These are phyloP conservation scores for Hypoxylon sp. DNA, from an alignment of 2,329 filamentous ascomycete genomes.

Conservation along the genomic window DNA sequence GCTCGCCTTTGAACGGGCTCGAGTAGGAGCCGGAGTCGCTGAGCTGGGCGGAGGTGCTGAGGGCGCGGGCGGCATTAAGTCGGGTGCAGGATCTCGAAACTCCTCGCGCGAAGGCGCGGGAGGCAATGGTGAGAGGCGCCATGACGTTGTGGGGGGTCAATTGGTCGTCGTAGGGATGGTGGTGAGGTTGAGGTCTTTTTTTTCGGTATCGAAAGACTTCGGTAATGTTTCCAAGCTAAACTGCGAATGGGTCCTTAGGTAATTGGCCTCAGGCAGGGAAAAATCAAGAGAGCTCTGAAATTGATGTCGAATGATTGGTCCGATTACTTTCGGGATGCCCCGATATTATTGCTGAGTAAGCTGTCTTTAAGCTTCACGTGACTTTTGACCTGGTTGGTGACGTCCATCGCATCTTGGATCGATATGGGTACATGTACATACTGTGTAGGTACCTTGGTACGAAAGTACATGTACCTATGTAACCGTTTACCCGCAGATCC, in stretches of 20 bases:
- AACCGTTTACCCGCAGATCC: neutral
- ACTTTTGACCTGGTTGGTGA: conserved; percentile 15
- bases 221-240: conserved; percentile 45
- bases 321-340: conserved; percentile 21
- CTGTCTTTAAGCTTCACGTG: conserved; percentile 27
- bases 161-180: conserved; percentile 51
- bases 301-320: conserved; percentile 64
- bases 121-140: conserved; percentile 78
- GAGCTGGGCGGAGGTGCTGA: conserved; percentile 69
- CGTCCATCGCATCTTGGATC: too few species aligned
- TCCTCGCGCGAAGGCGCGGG: conserved; percentile 78
- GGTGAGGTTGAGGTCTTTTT: conserved; percentile 67
- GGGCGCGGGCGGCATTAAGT: conserved; percentile 64
- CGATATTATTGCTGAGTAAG: conserved; percentile 33
- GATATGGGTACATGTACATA: too few species aligned
- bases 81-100: conserved; percentile 61
- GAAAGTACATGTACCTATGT: neutral
- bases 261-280: conserved; percentile 61
- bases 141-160: conserved; percentile 63
- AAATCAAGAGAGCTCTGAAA: conserved; percentile 60
- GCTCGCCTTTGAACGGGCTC: conserved; percentile 75
- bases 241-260: conserved; percentile 31
- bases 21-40: conserved; percentile 66
- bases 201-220: conserved; percentile 54
- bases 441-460: too few species aligned